Conservation (phyloP, 2,329 filamentous ascomycete genomes). For the Cylindrodendrum hubeiense region DNA sequence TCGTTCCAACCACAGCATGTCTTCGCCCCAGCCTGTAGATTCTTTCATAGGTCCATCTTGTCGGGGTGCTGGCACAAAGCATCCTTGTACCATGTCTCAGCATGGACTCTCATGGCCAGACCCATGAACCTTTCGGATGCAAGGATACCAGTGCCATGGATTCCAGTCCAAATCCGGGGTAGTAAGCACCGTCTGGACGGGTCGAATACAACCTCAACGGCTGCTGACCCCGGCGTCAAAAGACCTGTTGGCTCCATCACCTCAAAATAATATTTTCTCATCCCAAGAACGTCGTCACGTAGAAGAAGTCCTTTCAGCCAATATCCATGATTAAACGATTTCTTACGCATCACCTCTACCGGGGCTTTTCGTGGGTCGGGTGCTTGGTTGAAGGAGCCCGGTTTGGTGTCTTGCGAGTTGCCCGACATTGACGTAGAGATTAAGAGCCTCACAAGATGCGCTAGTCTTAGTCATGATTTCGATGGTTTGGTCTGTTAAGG, state of each 20-base stretch:
- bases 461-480: too few relatives aligned
- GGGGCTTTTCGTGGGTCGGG: too few relatives aligned
- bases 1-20: conserved; percentile 21
- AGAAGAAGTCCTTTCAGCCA: conserved; percentile 22
- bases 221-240: conserved; percentile 3
- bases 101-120: not conserved
- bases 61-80: conserved; percentile 22
- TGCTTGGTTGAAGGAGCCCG: too few relatives aligned
- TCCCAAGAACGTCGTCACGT: conserved; percentile 20
- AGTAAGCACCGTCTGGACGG: conserved; percentile 19
- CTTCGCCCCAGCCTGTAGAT: conserved; percentile 23
- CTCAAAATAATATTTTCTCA: conserved; percentile 23
- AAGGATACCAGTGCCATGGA: conserved; percentile 18
- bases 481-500: too few relatives aligned
- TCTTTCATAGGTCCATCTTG: conserved; percentile 8
- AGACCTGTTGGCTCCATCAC: conserved; percentile 22
- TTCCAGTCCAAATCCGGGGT: conserved; percentile 25
- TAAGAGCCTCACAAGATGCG: too few relatives aligned
- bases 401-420: too few relatives aligned
- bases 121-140: conserved; percentile 13
- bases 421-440: too few relatives aligned
- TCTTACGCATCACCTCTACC: too few relatives aligned
- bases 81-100: conserved; percentile 25
- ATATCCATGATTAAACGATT: too few relatives aligned
- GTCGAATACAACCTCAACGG: conserved; percentile 26